These are phyloP conservation scores for Solanum ossicruentum DNA, from an alignment of 257 asterid species.

Conservation along the genomic window DNA sequence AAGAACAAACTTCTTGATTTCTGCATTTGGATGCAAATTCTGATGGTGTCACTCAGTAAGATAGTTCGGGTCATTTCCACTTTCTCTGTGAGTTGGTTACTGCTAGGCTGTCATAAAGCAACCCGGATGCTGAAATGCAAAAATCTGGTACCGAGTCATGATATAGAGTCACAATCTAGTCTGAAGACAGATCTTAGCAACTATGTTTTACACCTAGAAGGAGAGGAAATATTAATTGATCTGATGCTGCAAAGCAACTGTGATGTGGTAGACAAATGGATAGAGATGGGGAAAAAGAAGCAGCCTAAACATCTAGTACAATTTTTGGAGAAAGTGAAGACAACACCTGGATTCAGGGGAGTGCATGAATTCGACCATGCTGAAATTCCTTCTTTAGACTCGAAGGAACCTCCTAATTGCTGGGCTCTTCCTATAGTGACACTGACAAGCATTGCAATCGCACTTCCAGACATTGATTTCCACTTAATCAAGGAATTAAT, in stretches of 20 bases:
- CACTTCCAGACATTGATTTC: constrained; percentile 10
- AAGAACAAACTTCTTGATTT: constrained; percentile 25
- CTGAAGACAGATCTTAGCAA: constrained; percentile 35
- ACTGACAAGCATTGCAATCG: constrained; percentile 18
- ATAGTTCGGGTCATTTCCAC: constrained; percentile 40
- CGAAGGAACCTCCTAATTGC: constrained; percentile 59
- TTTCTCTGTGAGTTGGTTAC: constrained; percentile 14
- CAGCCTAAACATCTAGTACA: constrained; percentile 43
- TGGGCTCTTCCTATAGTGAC: constrained; percentile 92
- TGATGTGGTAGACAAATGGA: constrained; percentile 47
- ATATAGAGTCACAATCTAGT: constrained; percentile 11
- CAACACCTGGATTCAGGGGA: constrained; percentile 39
- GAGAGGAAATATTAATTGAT: constrained; percentile 57
- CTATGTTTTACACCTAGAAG: constrained; percentile 68
- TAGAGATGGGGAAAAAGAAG: constrained; percentile 44
- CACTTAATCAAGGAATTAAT: not conserved
- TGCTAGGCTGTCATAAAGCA: constrained; percentile 17
- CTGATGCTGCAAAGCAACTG: constrained; percentile 44
- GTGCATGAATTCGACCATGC: constrained; percentile 43
- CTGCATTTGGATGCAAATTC: constrained; percentile 44
- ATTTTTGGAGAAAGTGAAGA: constrained; percentile 33
- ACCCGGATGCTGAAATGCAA: constrained; percentile 14
- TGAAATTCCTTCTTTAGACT: constrained; percentile 41
- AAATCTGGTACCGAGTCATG: constrained; percentile 4
- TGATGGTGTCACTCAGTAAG: constrained; percentile 52